Base-by-base conservation (phyloP, 139 green algal genomes). In the Desmodesmus armatus region DNA sequence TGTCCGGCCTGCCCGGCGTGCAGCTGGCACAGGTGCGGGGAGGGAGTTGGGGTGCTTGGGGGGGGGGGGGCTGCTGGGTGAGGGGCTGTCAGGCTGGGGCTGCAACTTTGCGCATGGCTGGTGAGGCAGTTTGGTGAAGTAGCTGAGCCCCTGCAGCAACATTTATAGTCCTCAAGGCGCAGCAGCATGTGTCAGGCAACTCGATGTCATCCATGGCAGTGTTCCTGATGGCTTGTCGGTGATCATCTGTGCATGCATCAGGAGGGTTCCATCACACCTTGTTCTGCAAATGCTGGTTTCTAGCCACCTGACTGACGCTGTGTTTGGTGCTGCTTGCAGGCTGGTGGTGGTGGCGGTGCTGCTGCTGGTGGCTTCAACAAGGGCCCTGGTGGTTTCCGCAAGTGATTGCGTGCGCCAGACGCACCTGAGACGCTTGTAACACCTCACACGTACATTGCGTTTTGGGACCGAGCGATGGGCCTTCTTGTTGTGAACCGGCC, bases 1-100 rank as follows among this genome's bases (percentile, higher is more conserved):
- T 99, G 97, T 91, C 85, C 73, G 93, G 85, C 60, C 92, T 99
- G 72, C 96, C 97, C 5, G 97, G 97, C 69, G 92, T 98, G 49
- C 82, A 83, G 41, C 55, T 93, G 27, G 74, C 51, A 40, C 53
- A 74, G 71, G 82, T 75, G 43, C 79, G 78, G 15, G 55, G 39
- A 60, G 7, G 51, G 0, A 27, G 17, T 19, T 62, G 19, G 51
- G 25, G 9, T 62, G 72, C 41, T 55, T 55, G 47, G 47, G 47
- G 9, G 7, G 47, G 13, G 47, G 47, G 7, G 47, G 47, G 47
- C 47, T 55, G 47, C 47, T 55, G 47, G 9, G n/a, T n/a, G n/a
- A n/a, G n/a, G n/a, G n/a, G n/a, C n/a, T n/a, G n/a, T n/a, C n/a
- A n/a, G n/a, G n/a, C n/a, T n/a, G n/a, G n/a, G n/a, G 47, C 47